These are phyloP conservation scores for Calocybe cyanea DNA, from an alignment of 768 basidiomycete species.

Conservation along the genomic window DNA sequence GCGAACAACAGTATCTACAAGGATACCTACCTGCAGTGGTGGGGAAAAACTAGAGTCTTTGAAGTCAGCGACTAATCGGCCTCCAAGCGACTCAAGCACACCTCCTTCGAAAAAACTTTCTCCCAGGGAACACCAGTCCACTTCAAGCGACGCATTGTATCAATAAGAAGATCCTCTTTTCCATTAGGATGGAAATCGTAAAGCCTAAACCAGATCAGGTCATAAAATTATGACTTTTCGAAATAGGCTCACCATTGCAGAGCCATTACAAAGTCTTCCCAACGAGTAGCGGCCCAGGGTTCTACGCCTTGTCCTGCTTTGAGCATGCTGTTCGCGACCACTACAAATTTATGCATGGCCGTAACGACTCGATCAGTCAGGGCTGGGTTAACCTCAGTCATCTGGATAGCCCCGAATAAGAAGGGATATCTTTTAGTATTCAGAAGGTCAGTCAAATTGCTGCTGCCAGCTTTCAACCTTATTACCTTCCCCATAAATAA, in stretches of 20 bases:
- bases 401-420: constrained; percentile 56
- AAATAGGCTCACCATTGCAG: constrained; percentile 44
- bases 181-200: constrained; percentile 50
- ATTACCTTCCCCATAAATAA: constrained; percentile 50
- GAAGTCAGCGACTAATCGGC: background rate
- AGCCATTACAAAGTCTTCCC: constrained; percentile 56
- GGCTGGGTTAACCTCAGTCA: constrained; percentile 44
- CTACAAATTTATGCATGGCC: constrained; percentile 50
- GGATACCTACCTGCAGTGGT: constrained; percentile 27
- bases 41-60: constrained; percentile 40
- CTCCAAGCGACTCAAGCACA: constrained; percentile 10
- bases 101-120: constrained; percentile 45
- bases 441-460: background rate
- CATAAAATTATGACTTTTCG: background rate
- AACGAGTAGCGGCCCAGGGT: constrained; percentile 48
- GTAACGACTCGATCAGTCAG: constrained; percentile 42
- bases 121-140: constrained; percentile 53
- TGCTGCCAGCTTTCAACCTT: background rate
- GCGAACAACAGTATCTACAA: background rate
- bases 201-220: constrained; percentile 32
- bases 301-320: constrained; percentile 50
- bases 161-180: constrained; percentile 43
- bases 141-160: constrained; percentile 52
- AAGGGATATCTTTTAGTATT: constrained; percentile 48
- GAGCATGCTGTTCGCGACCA: constrained; percentile 51